Evolutionary conservation across 768 basidiomycete genomes (phyloP).

Genomic region (Trametes elegans): DNA sequence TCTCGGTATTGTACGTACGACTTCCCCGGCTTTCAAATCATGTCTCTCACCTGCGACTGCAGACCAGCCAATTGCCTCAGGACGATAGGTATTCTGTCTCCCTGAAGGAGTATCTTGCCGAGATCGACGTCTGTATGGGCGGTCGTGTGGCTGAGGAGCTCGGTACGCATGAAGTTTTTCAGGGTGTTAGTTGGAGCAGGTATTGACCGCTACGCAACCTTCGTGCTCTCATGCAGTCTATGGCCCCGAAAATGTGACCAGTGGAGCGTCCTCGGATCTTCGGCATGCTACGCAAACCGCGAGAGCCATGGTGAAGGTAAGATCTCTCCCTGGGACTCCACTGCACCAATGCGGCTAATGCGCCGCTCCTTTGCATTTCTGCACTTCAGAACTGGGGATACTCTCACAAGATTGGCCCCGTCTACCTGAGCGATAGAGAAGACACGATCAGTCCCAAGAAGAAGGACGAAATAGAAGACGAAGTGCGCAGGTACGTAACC

Average conservation of each 20-base stretch:
- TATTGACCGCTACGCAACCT: slow-evolving; percentile 12
- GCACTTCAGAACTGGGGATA: slow-evolving; percentile 67
- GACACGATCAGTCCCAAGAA: slow-evolving; percentile 70
- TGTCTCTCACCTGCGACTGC: neutral
- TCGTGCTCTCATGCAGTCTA: slow-evolving; percentile 55
- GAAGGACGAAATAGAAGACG: slow-evolving; percentile 83
- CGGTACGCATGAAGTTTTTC: slow-evolving; percentile 44
- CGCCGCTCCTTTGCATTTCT: neutral
- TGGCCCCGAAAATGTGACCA: slow-evolving; percentile 84
- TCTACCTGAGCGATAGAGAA: slow-evolving; percentile 74
- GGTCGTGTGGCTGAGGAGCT: slow-evolving; percentile 95
- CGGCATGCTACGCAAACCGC: slow-evolving; percentile 77
- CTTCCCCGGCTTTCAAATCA: neutral
- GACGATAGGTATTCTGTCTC: slow-evolving; percentile 73
- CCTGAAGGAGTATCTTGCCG: slow-evolving; percentile 70
- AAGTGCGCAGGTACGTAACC: slow-evolving; percentile 70
- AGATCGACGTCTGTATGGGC: slow-evolving; percentile 91
- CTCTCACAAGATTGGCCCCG: slow-evolving; percentile 76
- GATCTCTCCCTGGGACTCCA: slow-evolving; percentile 17
- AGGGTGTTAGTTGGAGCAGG: slow-evolving; percentile 4
- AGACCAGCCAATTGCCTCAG: slow-evolving; percentile 78
- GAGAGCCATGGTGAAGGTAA: slow-evolving; percentile 84
- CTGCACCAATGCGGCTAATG: neutral
- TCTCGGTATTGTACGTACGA: slow-evolving; percentile 70
- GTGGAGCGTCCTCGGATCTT: slow-evolving; percentile 90